These are phyloP conservation scores for Pistacia integerrima DNA, from an alignment of 345 rosid species.

Conservation along the genomic window DNA sequence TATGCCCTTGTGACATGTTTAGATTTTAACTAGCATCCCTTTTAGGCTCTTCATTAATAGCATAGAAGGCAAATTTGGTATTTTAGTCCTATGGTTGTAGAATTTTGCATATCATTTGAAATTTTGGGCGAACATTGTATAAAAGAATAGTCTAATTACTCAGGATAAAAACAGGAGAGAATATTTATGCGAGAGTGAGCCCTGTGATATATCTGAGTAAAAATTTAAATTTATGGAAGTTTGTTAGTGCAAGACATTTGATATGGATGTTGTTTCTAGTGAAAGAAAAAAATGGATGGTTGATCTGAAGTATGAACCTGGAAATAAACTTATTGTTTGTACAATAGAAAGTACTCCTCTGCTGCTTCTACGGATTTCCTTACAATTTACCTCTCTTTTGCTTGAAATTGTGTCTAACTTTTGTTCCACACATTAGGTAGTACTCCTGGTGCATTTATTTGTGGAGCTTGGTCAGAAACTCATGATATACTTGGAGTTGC, in stretches of 20 bases:
- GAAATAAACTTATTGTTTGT: not conserved
- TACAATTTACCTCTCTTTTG: constrained; percentile 1
- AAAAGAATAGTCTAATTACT: not conserved
- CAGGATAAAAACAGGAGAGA: not conserved
- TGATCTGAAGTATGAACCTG: not conserved
- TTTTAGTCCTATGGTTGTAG: constrained; percentile 7
- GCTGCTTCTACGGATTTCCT: not conserved
- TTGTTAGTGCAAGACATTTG: not conserved
- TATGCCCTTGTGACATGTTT: not conserved
- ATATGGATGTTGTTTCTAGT: not conserved
- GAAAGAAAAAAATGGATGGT: not conserved
- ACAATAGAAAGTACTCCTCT: constrained; percentile 10
- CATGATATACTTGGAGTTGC: constrained; percentile 79
- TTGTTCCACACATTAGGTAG: constrained; percentile 48
- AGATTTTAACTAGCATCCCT: not conserved
- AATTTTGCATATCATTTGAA: not conserved
- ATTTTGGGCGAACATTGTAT: not conserved
- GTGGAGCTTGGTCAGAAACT: constrained; percentile 86
- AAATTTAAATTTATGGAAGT: not conserved
- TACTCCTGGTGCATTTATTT: constrained; percentile 47
- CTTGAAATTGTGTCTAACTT: constrained; percentile 25
- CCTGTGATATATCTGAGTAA: not conserved
- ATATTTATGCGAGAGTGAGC: not conserved
- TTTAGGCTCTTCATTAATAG: not conserved
- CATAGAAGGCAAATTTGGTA: not conserved